A percentile compares a stretch with the other conserved stretches of the same genome.
Evolutionary conservation across 352 stramenopile genomes (phyloP).

Genomic region (Pythium biforme): DNA sequence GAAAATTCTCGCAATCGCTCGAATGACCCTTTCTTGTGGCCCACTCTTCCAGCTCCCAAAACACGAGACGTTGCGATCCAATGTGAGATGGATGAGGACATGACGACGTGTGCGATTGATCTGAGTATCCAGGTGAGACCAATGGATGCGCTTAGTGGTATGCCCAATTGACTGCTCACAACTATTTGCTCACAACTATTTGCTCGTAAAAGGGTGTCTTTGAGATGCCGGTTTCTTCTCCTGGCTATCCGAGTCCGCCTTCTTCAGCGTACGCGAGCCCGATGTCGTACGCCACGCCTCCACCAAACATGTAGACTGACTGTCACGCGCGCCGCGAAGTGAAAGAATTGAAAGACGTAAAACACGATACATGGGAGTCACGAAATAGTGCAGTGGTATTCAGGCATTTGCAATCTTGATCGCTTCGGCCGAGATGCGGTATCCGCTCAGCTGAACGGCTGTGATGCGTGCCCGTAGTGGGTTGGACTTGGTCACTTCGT

Average conservation of each 20-base stretch:
- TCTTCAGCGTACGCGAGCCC: constrained; percentile 30
- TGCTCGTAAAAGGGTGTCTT: constrained; percentile 52
- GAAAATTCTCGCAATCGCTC: no score
- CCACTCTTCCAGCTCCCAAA: constrained; percentile 36
- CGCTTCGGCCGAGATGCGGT: constrained; percentile 46
- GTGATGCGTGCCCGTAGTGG: constrained; percentile 71
- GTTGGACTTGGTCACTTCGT: constrained; percentile 80
- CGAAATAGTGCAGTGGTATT: neutral
- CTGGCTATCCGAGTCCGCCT: constrained; percentile 43
- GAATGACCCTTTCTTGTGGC: neutral
- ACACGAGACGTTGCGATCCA: constrained; percentile 72
- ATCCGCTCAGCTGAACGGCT: constrained; percentile 67
- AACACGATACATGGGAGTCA: neutral
- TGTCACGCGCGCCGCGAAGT: neutral
- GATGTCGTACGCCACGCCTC: constrained; percentile 18
- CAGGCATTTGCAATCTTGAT: constrained; percentile 63
- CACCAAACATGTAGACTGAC: constrained; percentile 20
- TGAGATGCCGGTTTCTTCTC: constrained; percentile 48
- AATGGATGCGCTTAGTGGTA: neutral
- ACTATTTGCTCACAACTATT: neutral
- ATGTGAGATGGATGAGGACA: constrained; percentile 78
- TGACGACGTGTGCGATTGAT: constrained; percentile 77
- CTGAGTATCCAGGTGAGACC: constrained; percentile 60
- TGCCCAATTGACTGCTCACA: neutral
- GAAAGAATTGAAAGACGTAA: neutral